A percentile compares a stretch with the other conserved stretches of the same genome.
phyloP scores from a whole-genome alignment of 1,284 basidiomycete species.

The Takashimella tepidaria region DNA sequence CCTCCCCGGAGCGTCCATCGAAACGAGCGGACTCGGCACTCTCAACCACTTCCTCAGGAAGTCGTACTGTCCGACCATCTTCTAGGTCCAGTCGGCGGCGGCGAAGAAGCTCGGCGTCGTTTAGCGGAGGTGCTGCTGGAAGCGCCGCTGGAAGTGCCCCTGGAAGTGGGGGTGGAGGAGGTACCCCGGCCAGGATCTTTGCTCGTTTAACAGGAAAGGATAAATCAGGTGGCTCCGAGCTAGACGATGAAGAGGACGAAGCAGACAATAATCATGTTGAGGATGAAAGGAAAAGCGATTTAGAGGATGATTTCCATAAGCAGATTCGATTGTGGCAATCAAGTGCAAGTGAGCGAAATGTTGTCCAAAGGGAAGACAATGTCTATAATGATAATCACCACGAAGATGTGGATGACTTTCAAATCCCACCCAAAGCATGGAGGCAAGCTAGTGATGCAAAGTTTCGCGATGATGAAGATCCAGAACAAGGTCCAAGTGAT shows the following conservation, averaged over 20 bases:
- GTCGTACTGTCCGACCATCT: conserved; percentile 16
- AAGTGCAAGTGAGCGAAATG: not conserved
- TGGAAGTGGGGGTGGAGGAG: conserved; percentile 5
- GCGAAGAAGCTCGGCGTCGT: conserved; percentile 8
- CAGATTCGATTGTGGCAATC: conserved; percentile 43
- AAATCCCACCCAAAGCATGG: conserved; percentile 1
- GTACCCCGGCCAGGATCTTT: conserved; percentile 3
- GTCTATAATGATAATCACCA: not conserved
- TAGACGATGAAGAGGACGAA: conserved; percentile 2
- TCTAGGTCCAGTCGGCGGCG: conserved; percentile 5
- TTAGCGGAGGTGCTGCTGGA: conserved; percentile 7
- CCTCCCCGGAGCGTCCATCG: not conserved
- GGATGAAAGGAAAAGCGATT: conserved; percentile 49
- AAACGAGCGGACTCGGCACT: conserved; percentile 16
- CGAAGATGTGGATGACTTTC: not conserved
- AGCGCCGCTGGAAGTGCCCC: conserved; percentile 2
- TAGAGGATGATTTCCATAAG: conserved; percentile 46
- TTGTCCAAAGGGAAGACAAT: not conserved
- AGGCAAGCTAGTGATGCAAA: not conserved
- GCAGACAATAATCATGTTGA: conserved; percentile 1
- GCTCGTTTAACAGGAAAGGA: not conserved
- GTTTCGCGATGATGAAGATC: conserved; percentile 3
- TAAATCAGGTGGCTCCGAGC: not conserved
- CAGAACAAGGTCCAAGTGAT: conserved; percentile 17
- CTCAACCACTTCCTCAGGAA: conserved; percentile 21